Evolutionary conservation across 139 green algal genomes (phyloP).

Genomic region (Chlorella ohadii): DNA sequence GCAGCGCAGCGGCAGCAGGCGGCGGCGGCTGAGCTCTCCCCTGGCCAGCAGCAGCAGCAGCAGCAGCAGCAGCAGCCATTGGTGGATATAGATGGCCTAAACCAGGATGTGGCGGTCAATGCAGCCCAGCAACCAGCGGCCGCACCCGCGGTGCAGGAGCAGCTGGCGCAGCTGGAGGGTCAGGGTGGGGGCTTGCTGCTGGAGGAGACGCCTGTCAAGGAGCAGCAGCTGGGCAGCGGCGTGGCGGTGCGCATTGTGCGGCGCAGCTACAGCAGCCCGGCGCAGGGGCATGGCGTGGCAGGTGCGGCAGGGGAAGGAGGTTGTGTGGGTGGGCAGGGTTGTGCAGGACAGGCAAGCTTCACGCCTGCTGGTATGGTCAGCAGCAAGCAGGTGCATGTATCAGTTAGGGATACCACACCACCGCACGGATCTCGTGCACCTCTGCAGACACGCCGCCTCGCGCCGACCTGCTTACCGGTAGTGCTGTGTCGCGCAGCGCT

Average conservation of each 20-base stretch:
- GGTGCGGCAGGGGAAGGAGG: too few relatives aligned
- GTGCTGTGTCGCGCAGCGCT: not conserved
- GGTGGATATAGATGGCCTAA: too few relatives aligned
- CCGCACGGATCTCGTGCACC: too few relatives aligned
- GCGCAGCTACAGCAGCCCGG: not conserved
- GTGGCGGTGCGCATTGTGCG: not conserved
- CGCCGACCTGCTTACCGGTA: conserved; percentile 10
- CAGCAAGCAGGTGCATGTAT: too few relatives aligned
- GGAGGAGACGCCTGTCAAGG: not conserved
- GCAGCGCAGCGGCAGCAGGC: not conserved
- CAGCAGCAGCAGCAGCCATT: conserved; percentile 3
- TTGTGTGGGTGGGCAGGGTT: not conserved
- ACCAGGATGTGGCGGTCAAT: too few relatives aligned
- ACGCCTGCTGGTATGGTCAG: too few relatives aligned
- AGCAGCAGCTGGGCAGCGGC: conserved; percentile 10
- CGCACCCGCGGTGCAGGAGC: conserved; percentile 10
- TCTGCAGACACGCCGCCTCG: not conserved
- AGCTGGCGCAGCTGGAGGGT: not conserved
- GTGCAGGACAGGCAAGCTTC: too few relatives aligned
- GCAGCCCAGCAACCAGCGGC: not conserved
- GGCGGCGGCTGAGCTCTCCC: not conserved
- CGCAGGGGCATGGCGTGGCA: not conserved
- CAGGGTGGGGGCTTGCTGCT: not conserved
- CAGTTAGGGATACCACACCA: too few relatives aligned
- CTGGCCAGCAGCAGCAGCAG: conserved; percentile 16